These are phyloP conservation scores for Fragaria ananassa DNA, from an alignment of 306 rosid species.

Conservation along the genomic window DNA sequence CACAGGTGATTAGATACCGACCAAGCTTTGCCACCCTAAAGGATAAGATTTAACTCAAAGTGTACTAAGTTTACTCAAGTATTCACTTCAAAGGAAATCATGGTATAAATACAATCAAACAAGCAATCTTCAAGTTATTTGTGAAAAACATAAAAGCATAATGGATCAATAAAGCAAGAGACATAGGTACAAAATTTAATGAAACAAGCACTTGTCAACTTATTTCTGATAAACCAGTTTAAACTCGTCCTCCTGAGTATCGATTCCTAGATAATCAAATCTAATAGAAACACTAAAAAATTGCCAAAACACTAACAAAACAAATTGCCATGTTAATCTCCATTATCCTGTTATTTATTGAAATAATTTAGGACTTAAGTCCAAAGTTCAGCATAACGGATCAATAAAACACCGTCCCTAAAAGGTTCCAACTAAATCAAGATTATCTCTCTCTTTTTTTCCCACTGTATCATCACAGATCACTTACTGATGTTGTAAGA, in stretches of 20 bases:
- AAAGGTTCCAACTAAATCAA: not conserved
- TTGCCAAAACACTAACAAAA: no score
- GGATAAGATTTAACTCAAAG: not conserved
- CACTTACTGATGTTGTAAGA: not conserved
- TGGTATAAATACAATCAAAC: slow-evolving; percentile 6
- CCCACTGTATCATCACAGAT: not conserved
- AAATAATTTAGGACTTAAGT: not conserved
- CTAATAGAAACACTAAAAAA: no score
- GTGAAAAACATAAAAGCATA: not conserved
- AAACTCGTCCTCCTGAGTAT: not conserved
- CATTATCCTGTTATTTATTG: not conserved
- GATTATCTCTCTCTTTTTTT: not conserved
- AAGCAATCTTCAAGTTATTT: not conserved
- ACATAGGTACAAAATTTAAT: not conserved
- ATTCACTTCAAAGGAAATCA: not conserved
- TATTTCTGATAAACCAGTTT: not conserved
- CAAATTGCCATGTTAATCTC: not conserved
- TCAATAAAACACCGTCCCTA: not conserved
- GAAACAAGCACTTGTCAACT: not conserved
- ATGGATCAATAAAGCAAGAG: not conserved
- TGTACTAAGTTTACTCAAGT: not conserved
- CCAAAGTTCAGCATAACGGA: not conserved
- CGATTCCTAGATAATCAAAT: not conserved
- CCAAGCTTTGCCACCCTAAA: not conserved
- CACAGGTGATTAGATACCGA: not conserved